A percentile compares a stretch with the other conserved stretches of the same genome.
Evolutionary conservation across 106 monocot genomes (phyloP).

Genomic region (Xerophyta viscosa): DNA sequence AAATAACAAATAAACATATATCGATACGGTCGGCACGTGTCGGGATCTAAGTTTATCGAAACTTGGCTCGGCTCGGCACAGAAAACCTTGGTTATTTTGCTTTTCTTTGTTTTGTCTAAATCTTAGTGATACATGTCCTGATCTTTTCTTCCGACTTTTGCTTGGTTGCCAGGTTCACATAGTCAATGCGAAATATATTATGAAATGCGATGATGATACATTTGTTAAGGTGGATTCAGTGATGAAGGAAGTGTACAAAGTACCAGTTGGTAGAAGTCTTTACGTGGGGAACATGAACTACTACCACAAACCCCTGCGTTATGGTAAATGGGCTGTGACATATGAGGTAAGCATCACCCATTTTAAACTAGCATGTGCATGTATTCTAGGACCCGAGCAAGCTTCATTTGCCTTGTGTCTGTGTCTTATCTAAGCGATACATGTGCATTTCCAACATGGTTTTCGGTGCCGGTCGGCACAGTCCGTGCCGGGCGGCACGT

Average conservation of each 20-base stretch:
- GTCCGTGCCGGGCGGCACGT: too few relatives aligned
- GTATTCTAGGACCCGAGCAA: too few relatives aligned
- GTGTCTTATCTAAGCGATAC: too few relatives aligned
- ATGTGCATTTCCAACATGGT: too few relatives aligned
- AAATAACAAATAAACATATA: too few relatives aligned
- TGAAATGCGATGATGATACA: constrained; percentile 99
- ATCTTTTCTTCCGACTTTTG: not conserved
- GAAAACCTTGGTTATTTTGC: too few relatives aligned
- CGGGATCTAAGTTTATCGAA: too few relatives aligned
- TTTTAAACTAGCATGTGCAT: too few relatives aligned
- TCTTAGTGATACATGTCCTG: not conserved
- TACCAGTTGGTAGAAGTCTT: constrained; percentile 44
- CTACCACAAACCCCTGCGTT: constrained; percentile 80
- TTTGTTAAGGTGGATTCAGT: constrained; percentile 93
- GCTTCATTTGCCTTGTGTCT: too few relatives aligned
- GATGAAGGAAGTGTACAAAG: constrained; percentile 63
- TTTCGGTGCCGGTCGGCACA: too few relatives aligned
- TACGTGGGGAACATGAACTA: constrained; percentile 94
- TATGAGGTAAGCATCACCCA: constrained; percentile 62
- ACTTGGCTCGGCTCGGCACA: not conserved
- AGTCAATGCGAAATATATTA: constrained; percentile 77
- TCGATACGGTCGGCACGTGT: too few relatives aligned
- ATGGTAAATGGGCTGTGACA: constrained; percentile 97
- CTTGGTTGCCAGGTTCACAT: constrained; percentile 34
- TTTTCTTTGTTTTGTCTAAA: too few relatives aligned